Percentiles rank a stretch among this genome's conserved stretches.
These are phyloP conservation scores for Dactylonectria macrodidyma DNA, from an alignment of 2,329 filamentous ascomycete species.

Conservation along the genomic window DNA sequence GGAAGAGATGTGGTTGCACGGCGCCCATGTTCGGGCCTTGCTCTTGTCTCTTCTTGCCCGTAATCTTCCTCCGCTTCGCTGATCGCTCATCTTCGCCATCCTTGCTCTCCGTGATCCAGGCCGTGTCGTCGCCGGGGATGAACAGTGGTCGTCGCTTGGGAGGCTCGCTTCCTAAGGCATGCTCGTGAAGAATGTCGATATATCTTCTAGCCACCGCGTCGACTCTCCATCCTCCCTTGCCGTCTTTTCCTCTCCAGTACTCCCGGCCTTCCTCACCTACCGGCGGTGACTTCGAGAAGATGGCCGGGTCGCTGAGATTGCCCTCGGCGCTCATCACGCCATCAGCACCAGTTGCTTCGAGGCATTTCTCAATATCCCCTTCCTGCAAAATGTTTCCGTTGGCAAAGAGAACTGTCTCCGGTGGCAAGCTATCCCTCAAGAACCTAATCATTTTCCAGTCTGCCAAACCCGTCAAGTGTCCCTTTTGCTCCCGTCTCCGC, in stretches of 20 bases:
- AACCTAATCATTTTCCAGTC: slow-evolving; percentile 92
- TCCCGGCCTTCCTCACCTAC: slow-evolving; percentile 78
- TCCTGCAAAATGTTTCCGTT: slow-evolving; percentile 94
- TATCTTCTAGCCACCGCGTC: slow-evolving; percentile 92
- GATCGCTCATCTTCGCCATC: slow-evolving; percentile 61
- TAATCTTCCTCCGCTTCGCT: slow-evolving; percentile 65
- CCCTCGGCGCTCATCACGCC: slow-evolving; percentile 97
- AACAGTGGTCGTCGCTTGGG: slow-evolving; percentile 82
- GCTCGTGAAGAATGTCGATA: slow-evolving; percentile 87
- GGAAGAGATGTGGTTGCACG: slow-evolving; percentile 95
- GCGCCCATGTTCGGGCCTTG: slow-evolving; percentile 77
- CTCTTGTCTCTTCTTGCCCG: slow-evolving; percentile 53
- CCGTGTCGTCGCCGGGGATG: slow-evolving; percentile 70
- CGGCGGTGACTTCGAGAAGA: slow-evolving; percentile 81
- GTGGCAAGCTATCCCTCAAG: slow-evolving; percentile 84
- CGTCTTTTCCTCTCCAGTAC: slow-evolving; percentile 87
- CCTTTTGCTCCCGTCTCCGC: slow-evolving; percentile 90
- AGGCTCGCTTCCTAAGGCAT: slow-evolving; percentile 77
- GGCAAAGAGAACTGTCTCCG: slow-evolving; percentile 93
- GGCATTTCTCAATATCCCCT: slow-evolving; percentile 82
- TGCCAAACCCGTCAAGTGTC: slow-evolving; percentile 92
- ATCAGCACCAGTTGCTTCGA: slow-evolving; percentile 89
- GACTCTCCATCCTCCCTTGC: slow-evolving; percentile 87
- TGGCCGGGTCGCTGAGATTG: slow-evolving; percentile 90
- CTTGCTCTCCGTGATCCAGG: slow-evolving; percentile 59